Conservation (phyloP, 1,284 basidiomycete species). For the Ganoderma sinense region DNA sequence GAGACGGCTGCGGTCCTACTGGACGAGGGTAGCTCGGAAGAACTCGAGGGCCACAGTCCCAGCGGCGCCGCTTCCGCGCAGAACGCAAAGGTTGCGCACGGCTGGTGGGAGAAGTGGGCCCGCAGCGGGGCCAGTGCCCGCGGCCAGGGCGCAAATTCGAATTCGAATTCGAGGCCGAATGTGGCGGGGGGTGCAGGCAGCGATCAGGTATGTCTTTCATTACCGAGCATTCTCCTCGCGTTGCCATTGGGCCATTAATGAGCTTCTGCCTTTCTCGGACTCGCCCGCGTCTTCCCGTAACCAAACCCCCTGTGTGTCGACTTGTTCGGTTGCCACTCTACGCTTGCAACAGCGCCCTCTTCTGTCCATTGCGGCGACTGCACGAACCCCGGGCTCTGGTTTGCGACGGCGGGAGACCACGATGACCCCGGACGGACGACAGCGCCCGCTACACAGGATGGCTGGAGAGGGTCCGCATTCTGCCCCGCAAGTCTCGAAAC, state of each 20-base stretch:
- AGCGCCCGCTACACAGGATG: conserved; percentile 29
- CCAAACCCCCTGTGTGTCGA: background rate
- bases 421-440: conserved; percentile 51
- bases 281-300: background rate
- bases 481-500: conserved; percentile 33
- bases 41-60: conserved; percentile 23
- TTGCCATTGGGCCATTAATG: conserved; percentile 17
- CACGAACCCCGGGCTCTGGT: background rate
- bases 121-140: conserved; percentile 30
- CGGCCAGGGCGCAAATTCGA: conserved; percentile 3
- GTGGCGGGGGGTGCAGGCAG: conserved; percentile 9
- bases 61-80: conserved; percentile 37
- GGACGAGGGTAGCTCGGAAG: conserved; percentile 31
- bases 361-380: background rate
- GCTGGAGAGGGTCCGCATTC: conserved; percentile 27
- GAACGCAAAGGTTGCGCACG: conserved; percentile 54
- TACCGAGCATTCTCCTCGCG: conserved; percentile 28
- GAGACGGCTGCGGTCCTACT: conserved; percentile 6
- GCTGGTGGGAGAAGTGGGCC: conserved; percentile 69
- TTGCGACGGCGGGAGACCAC: conserved; percentile 56
- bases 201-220: conserved; percentile 35
- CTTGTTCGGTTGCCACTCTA: conserved; percentile 11
- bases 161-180: background rate
- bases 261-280: conserved; percentile 4
- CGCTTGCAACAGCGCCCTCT: background rate